Percentiles rank a stretch among this genome's conserved stretches.
Conservation (phyloP, 2,329 filamentous ascomycete genomes). For the Fusarium siculi region DNA sequence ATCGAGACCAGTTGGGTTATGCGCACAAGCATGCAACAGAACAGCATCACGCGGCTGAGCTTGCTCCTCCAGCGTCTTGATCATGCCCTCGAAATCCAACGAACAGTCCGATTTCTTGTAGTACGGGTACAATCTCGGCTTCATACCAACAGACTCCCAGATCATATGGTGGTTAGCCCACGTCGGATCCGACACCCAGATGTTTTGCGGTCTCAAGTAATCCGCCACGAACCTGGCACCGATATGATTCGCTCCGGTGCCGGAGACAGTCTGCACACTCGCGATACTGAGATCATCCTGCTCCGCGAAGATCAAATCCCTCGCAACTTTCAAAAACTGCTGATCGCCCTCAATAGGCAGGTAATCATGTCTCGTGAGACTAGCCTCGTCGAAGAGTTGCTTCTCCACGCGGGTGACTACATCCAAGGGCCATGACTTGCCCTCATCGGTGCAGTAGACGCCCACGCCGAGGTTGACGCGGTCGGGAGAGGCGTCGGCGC, state of each 20-base stretch:
- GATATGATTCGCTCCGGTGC: constrained; percentile 93
- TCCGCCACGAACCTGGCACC: constrained; percentile 91
- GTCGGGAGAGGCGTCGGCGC: constrained; percentile 28
- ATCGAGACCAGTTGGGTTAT: constrained; percentile 98
- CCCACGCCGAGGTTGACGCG: constrained; percentile 39
- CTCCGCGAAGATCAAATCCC: constrained; percentile 31
- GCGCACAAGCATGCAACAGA: constrained; percentile 91
- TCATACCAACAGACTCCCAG: constrained; percentile 86
- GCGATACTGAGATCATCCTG: constrained; percentile 29
- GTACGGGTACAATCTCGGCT: constrained; percentile 88
- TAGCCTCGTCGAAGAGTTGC: constrained; percentile 23
- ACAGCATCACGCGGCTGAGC: constrained; percentile 85
- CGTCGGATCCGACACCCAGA: constrained; percentile 94
- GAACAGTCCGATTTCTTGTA: constrained; percentile 88
- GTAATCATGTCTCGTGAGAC: constrained; percentile 35
- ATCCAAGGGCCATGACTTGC: constrained; percentile 37
- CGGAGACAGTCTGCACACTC: constrained; percentile 93
- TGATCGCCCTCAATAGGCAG: constrained; percentile 37
- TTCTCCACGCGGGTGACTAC: constrained; percentile 36
- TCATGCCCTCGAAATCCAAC: constrained; percentile 91
- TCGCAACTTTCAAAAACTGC: constrained; percentile 30
- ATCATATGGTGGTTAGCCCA: constrained; percentile 99
- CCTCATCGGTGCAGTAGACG: constrained; percentile 40
- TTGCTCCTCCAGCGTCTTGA: constrained; percentile 67
- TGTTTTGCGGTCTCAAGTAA: constrained; percentile 81